These are phyloP conservation scores for Suillus hirtellus DNA, from an alignment of 768 basidiomycete species.

Conservation along the genomic window DNA sequence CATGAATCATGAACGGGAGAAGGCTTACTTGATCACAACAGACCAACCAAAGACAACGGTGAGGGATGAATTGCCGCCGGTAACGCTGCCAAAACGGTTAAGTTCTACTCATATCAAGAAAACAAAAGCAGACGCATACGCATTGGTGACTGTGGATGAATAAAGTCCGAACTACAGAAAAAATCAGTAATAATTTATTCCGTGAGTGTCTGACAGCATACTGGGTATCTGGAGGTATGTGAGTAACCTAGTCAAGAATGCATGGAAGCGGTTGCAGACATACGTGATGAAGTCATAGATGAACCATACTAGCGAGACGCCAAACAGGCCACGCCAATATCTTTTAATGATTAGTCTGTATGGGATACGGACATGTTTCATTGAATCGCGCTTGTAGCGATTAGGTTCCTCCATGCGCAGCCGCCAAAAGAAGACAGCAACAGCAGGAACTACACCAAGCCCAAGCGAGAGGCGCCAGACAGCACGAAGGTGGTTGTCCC, in stretches of 20 bases:
- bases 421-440: constrained; percentile 85
- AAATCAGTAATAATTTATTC: constrained; percentile 7
- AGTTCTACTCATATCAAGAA: not conserved
- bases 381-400: constrained; percentile 72
- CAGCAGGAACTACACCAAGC: constrained; percentile 78
- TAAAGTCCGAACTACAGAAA: constrained; percentile 70
- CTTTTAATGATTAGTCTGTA: constrained; percentile 75
- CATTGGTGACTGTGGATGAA: constrained; percentile 71
- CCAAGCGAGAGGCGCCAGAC: constrained; percentile 89
- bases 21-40: constrained; percentile 74
- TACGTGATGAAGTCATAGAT: constrained; percentile 81
- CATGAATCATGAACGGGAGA: constrained; percentile 29
- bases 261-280: constrained; percentile 22
- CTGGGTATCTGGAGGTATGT: constrained; percentile 53
- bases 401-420: constrained; percentile 80
- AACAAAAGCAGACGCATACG: constrained; percentile 38
- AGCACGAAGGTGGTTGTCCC: constrained; percentile 74
- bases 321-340: constrained; percentile 75
- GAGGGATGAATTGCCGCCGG: constrained; percentile 52
- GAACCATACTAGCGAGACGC: constrained; percentile 82
- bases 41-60: constrained; percentile 78
- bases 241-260: not conserved
- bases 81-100: constrained; percentile 45
- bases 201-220: constrained; percentile 34
- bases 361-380: constrained; percentile 74